phyloP scores from a whole-genome alignment of 345 rosid genomes.

The Carallia pectinifolia region DNA sequence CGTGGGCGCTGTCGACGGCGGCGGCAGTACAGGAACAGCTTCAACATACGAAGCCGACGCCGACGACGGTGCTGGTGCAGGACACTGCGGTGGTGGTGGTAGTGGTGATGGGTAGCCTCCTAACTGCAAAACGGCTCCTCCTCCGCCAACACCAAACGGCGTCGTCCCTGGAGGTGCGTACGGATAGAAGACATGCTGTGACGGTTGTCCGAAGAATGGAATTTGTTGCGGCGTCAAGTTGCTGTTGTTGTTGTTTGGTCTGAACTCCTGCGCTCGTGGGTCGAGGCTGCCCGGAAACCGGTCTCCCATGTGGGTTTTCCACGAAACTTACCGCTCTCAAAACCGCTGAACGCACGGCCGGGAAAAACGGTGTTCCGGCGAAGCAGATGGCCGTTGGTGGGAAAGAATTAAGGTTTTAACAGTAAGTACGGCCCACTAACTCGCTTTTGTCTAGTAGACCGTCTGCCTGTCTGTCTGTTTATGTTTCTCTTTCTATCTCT shows the following conservation, averaged over 20 bases:
- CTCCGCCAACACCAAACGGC: constrained; percentile 37
- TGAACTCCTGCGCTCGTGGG: constrained; percentile 63
- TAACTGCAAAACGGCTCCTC: constrained; percentile 24
- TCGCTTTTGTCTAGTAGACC: neutral
- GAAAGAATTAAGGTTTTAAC: neutral
- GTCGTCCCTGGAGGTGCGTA: constrained; percentile 29
- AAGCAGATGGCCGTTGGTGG: neutral
- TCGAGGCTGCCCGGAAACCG: constrained; percentile 44
- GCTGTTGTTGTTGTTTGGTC: constrained; percentile 38
- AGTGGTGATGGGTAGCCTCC: constrained; percentile 14
- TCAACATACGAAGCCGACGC: constrained; percentile 10
- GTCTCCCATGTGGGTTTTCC: constrained; percentile 36
- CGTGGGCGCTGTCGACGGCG: constrained; percentile 48
- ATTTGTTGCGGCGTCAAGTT: constrained; percentile 11
- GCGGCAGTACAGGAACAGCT: constrained; percentile 30
- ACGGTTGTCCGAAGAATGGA: constrained; percentile 32
- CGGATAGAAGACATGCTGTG: constrained; percentile 14
- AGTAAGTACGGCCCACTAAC: neutral
- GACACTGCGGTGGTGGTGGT: neutral
- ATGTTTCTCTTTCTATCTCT: neutral
- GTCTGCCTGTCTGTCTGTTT: neutral
- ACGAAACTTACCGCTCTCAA: neutral
- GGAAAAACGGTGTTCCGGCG: constrained; percentile 10
- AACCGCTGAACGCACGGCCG: neutral
- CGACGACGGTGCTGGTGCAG: constrained; percentile 9